Evolutionary conservation across 768 basidiomycete genomes (phyloP).

Genomic region (Suillus discolor): DNA sequence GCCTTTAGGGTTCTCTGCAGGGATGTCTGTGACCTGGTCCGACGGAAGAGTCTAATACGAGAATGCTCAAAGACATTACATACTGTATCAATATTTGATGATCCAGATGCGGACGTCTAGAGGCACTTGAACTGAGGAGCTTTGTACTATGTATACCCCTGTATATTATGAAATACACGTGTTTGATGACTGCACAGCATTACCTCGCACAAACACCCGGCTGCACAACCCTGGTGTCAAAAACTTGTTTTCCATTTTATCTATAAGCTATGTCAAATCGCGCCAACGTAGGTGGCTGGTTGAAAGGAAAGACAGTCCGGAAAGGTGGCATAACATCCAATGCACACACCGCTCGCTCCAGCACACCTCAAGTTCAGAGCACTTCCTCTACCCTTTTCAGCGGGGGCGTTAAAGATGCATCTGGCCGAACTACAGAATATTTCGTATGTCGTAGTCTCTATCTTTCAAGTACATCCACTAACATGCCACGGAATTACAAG

Average conservation of each 20-base stretch:
- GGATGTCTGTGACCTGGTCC: background rate
- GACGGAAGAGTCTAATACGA: background rate
- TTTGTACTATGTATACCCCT: background rate
- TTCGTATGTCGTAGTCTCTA: constrained; percentile 53
- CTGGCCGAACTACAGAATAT: constrained; percentile 80
- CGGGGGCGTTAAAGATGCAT: constrained; percentile 85
- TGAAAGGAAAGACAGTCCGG: constrained; percentile 75
- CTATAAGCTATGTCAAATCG: constrained; percentile 36
- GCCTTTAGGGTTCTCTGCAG: background rate
- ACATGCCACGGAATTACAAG: constrained; percentile 36
- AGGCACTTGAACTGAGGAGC: background rate
- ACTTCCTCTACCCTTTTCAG: constrained; percentile 77
- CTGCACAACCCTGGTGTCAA: background rate
- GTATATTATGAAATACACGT: constrained; percentile 6
- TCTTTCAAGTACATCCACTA: constrained; percentile 4
- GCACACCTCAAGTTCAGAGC: constrained; percentile 68
- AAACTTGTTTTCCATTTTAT: background rate
- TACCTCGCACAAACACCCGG: too few relatives aligned
- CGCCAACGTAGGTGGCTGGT: constrained; percentile 45
- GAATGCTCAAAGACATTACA: too few relatives aligned
- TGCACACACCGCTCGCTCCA: constrained; percentile 53
- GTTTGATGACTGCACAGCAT: background rate
- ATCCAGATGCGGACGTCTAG: too few relatives aligned
- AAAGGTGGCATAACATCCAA: constrained; percentile 56
- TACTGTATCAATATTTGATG: too few relatives aligned